A percentile compares a stretch with the other conserved stretches of the same genome.
These are phyloP conservation scores for Phytophthora citricola DNA, from an alignment of 352 stramenopile genomes.

Conservation along the genomic window DNA sequence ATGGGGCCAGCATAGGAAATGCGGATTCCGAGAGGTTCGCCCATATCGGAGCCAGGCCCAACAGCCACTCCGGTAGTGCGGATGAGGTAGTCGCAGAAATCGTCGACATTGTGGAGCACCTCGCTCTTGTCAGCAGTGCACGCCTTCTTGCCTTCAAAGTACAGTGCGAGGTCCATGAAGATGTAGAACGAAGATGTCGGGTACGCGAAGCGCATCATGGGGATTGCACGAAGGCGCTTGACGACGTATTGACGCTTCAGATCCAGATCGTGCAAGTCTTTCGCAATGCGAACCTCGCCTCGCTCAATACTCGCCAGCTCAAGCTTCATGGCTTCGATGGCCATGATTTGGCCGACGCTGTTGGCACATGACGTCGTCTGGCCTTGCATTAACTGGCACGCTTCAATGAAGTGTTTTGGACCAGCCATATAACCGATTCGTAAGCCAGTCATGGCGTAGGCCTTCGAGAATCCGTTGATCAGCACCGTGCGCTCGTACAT, in stretches of 20 bases:
- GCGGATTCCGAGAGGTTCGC: conserved; percentile 89
- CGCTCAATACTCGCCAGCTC: conserved; percentile 57
- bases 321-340: conserved; percentile 87
- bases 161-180: conserved; percentile 80
- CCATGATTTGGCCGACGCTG: conserved; percentile 92
- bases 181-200: conserved; percentile 96
- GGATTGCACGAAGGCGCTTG: conserved; percentile 79
- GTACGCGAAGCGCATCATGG: conserved; percentile 77
- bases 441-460: conserved; percentile 96
- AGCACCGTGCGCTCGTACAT: conserved; percentile 94
- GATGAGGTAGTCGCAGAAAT: conserved; percentile 94
- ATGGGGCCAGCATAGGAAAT: conserved; percentile 90
- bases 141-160: conserved; percentile 61
- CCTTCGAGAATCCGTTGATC: conserved; percentile 97
- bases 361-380: conserved; percentile 96
- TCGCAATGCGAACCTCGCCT: conserved; percentile 51
- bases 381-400: conserved; percentile 91
- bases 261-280: conserved; percentile 51
- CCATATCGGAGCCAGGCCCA: conserved; percentile 95
- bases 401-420: conserved; percentile 78
- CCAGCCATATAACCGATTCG: conserved; percentile 92
- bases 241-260: conserved; percentile 92
- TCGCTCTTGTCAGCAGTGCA: conserved; percentile 33
- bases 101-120: conserved; percentile 51
- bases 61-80: conserved; percentile 93